Evolutionary conservation across 1,284 basidiomycete genomes (phyloP).

Genomic region (Pseudozyma hubeiensis): DNA sequence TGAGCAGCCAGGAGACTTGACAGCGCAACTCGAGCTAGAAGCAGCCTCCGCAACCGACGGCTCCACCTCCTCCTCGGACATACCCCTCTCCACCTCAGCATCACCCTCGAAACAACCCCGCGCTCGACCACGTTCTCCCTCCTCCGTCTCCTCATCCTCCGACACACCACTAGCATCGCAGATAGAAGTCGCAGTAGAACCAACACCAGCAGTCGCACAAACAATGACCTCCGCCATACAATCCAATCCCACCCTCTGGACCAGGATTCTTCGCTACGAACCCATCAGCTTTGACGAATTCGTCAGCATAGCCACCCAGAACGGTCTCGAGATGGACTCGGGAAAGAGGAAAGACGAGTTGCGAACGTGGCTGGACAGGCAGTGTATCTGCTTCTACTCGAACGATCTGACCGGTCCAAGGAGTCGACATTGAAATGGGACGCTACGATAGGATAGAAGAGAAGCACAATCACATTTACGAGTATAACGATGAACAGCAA

Average conservation of each 20-base stretch:
- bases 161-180: conserved; percentile 18
- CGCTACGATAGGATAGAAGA: neutral
- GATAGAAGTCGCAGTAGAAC: conserved; percentile 9
- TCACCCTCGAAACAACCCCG: conserved; percentile 8
- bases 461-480: conserved; percentile 2
- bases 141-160: conserved; percentile 17
- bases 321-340: conserved; percentile 21
- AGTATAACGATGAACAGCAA: neutral
- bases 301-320: conserved; percentile 28
- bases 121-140: conserved; percentile 7
- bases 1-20: conserved; percentile 20
- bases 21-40: conserved; percentile 30
- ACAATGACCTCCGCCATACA: conserved; percentile 30
- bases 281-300: conserved; percentile 49
- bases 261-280: conserved; percentile 37
- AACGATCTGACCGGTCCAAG: conserved; percentile 28
- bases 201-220: conserved; percentile 19
- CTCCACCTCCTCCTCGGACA: conserved; percentile 2
- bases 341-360: conserved; percentile 37
- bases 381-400: conserved; percentile 45
- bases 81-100: conserved; percentile 13
- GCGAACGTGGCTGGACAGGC: conserved; percentile 34
- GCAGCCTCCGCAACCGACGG: conserved; percentile 28
- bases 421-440: conserved; percentile 18
- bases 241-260: conserved; percentile 7